A percentile compares a stretch with the other conserved stretches of the same genome.
Evolutionary conservation across 768 basidiomycete species (phyloP).

Genomic region (Tulasnella sp.): DNA sequence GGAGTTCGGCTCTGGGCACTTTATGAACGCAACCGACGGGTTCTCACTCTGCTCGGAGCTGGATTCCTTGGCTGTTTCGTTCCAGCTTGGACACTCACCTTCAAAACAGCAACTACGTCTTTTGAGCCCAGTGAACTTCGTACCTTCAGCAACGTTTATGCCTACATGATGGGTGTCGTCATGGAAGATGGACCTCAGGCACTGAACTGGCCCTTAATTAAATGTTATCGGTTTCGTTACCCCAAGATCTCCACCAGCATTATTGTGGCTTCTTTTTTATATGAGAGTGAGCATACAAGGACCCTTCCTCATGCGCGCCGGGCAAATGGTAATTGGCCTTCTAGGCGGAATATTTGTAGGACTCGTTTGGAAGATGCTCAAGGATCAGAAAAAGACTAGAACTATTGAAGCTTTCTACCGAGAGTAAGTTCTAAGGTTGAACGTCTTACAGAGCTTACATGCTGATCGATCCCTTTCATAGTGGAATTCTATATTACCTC

Average conservation of each 20-base stretch:
- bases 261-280: not conserved
- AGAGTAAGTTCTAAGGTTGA: not conserved
- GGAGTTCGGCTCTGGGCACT: constrained; percentile 1
- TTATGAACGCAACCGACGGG: not conserved
- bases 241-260: not conserved
- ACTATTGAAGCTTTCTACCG: not conserved
- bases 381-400: not conserved
- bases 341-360: not conserved
- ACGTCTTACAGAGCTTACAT: not conserved
- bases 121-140: not conserved
- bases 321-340: not conserved
- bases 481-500: not conserved
- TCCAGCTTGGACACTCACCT: not conserved
- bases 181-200: not conserved
- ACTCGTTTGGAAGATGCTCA: not conserved
- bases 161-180: not conserved
- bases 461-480: not conserved
- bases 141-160: not conserved
- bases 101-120: not conserved
- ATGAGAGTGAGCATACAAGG: not conserved
- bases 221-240: not conserved
- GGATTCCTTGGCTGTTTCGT: not conserved
- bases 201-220: not conserved
- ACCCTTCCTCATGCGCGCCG: not conserved
- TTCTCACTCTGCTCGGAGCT: not conserved